These are phyloP conservation scores for Ambrosia hybrid DNA, from an alignment of 140 eudicot genomes.

Conservation along the genomic window DNA sequence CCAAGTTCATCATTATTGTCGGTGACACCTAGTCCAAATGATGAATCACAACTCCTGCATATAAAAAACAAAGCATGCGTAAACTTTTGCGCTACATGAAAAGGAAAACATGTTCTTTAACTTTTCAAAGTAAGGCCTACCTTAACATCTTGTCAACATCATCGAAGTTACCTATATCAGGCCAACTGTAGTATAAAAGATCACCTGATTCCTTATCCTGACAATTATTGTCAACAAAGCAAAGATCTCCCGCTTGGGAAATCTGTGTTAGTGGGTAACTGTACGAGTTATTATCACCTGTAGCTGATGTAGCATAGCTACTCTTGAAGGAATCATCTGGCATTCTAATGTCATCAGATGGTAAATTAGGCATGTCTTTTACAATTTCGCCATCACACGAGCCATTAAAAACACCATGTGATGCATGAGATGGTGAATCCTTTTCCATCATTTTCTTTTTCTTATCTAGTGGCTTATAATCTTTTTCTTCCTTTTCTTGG, in stretches of 20 bases:
- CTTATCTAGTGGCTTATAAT: slow-evolving; percentile 28
- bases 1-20: slow-evolving; percentile 57
- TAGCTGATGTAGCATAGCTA: slow-evolving; percentile 41
- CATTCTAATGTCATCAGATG: slow-evolving; percentile 45
- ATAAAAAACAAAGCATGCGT: slow-evolving; percentile 3
- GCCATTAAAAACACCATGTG: slow-evolving; percentile 40
- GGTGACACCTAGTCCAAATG: slow-evolving; percentile 55
- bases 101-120: slow-evolving; percentile 1
- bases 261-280: slow-evolving; percentile 42
- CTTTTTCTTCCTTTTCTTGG: slow-evolving; percentile 38
- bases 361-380: slow-evolving; percentile 42
- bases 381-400: slow-evolving; percentile 42
- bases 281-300: slow-evolving; percentile 42
- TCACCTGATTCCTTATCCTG: slow-evolving; percentile 57
- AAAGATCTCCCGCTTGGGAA: slow-evolving; percentile 51
- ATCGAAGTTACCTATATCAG: slow-evolving; percentile 81
- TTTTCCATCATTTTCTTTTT: slow-evolving; percentile 50
- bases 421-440: slow-evolving; percentile 37
- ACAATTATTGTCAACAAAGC: slow-evolving; percentile 42
- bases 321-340: slow-evolving; percentile 34
- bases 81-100: background rate
- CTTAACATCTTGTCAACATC: slow-evolving; percentile 90
- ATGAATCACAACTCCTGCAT: slow-evolving; percentile 84
- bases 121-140: slow-evolving; percentile 33
- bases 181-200: slow-evolving; percentile 66